Evolutionary conservation across 2,329 filamentous ascomycete species (phyloP).

Genomic region (Colletotrichum gigasporum): DNA sequence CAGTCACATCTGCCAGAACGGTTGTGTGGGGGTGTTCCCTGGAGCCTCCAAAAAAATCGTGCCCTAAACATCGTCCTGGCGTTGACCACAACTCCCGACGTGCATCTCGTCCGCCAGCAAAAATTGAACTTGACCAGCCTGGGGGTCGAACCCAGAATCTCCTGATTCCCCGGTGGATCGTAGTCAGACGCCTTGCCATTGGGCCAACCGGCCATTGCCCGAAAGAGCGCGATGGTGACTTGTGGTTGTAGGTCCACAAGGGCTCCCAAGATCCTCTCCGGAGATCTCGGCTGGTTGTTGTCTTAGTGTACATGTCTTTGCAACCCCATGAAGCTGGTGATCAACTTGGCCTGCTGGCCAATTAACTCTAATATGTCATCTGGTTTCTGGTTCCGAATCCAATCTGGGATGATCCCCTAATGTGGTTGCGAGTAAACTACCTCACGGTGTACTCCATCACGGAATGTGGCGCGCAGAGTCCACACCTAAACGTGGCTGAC

Average conservation of each 20-base stretch:
- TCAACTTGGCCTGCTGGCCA: too few species aligned
- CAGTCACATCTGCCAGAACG: neutral
- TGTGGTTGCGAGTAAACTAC: too few species aligned
- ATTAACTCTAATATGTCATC: too few species aligned
- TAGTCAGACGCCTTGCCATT: constrained; percentile 56
- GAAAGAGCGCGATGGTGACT: neutral
- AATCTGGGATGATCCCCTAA: too few species aligned
- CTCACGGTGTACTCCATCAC: too few species aligned
- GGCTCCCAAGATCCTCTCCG: neutral
- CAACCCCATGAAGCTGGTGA: neutral
- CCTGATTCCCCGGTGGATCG: constrained; percentile 36
- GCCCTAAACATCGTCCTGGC: neutral
- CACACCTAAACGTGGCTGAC: too few species aligned
- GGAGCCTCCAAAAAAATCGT: neutral
- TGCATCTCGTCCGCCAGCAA: neutral
- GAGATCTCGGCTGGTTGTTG: neutral
- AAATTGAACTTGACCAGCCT: constrained; percentile 24
- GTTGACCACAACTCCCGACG: neutral
- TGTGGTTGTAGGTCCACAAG: neutral
- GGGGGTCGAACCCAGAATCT: constrained; percentile 33
- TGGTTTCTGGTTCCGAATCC: too few species aligned
- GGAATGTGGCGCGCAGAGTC: too few species aligned
- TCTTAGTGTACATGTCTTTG: neutral
- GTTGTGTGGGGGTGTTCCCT: neutral
- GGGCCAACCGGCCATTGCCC: constrained; percentile 39